phyloP scores from a whole-genome alignment of 2,329 filamentous ascomycete species.

The Arthrobotrys sphaeroides region DNA sequence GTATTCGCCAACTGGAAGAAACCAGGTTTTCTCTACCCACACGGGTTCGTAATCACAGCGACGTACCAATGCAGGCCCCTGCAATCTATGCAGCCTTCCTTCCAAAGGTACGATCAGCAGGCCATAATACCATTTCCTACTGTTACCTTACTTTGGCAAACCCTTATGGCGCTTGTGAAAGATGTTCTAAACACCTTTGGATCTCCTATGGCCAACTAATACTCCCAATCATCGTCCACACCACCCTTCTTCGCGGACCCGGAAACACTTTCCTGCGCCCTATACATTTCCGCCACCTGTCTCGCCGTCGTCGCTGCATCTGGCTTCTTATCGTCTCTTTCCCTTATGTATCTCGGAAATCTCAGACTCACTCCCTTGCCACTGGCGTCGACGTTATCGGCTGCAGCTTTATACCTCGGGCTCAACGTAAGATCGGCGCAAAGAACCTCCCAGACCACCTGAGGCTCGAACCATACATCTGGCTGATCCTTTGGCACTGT shows the following conservation, averaged over 20 bases:
- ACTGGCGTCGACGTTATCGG: slow-evolving; percentile 71
- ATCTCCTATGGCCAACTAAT: slow-evolving; percentile 66
- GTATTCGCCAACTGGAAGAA: background rate
- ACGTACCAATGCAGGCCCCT: background rate
- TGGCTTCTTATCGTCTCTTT: slow-evolving; percentile 93
- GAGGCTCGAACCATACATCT: slow-evolving; percentile 97
- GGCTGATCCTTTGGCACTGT: slow-evolving; percentile 88
- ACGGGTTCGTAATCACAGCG: background rate
- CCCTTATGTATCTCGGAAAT: slow-evolving; percentile 91
- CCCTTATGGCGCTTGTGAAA: background rate
- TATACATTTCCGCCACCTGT: slow-evolving; percentile 96
- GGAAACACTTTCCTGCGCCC: slow-evolving; percentile 84
- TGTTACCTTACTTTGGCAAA: background rate
- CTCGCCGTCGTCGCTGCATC: slow-evolving; percentile 85
- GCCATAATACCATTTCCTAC: background rate
- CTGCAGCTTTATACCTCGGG: slow-evolving; percentile 91
- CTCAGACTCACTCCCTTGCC: slow-evolving; percentile 83
- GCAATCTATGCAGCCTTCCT: background rate
- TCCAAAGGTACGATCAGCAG: slow-evolving; percentile 1
- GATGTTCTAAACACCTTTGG: background rate
- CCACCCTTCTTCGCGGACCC: slow-evolving; percentile 68
- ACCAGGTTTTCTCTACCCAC: background rate
- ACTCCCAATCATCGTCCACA: slow-evolving; percentile 98
- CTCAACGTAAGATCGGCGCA: slow-evolving; percentile 93
- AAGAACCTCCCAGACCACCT: slow-evolving; percentile 96